Evolutionary conservation across 495 filamentous ascomycete species (phyloP), one percentile per base, ranked within the genome.

Genomic region (Acidomyces sp.): DNA sequence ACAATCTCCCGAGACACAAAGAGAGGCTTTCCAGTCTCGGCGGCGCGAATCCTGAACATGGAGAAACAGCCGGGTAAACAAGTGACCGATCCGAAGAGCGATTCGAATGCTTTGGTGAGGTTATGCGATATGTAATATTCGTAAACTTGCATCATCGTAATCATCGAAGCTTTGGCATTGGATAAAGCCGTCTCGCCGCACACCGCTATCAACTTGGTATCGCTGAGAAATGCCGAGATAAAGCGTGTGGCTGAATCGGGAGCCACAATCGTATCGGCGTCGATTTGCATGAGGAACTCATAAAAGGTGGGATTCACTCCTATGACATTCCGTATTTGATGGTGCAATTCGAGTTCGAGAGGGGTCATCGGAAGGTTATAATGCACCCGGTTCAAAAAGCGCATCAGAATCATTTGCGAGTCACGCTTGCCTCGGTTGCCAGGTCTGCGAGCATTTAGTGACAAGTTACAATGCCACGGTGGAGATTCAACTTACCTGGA

Each of bases 121-220:
- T 97, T 92, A 69, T 97, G 90, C 39, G 92, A 96, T 46, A 97
- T 97, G 64, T 87, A 97, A 69, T 97, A 93, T 63, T 97, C 90
- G 68, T 97, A 97, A 13, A 97, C 90, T 61, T 97, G 90, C 46
- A 99, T 96, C 87, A 96, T 96, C 23, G 90, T 99, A 45, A 90
- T 71, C 49, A 86, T 82, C 11, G 87, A 93, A 12, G 81, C 71
- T 60, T 94, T 93, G 36, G 85, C 82, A 55, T 99, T 99, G 35
- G 80, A 83, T 19, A 99, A 67, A 7, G 80, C 78, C 0, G 90
- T 99, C 61, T 99, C 90, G 54, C 90, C 90, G 56, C 92, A 99
- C 37, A 90, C 74, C 49, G 80, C 90, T 54, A 94, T 85, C 16
- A 96, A 69, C 32, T 85, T 78, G 11, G 86, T 93, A 58, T 99